phyloP scores from a whole-genome alignment of 805 yeast species.

The Candida gorgasii region DNA sequence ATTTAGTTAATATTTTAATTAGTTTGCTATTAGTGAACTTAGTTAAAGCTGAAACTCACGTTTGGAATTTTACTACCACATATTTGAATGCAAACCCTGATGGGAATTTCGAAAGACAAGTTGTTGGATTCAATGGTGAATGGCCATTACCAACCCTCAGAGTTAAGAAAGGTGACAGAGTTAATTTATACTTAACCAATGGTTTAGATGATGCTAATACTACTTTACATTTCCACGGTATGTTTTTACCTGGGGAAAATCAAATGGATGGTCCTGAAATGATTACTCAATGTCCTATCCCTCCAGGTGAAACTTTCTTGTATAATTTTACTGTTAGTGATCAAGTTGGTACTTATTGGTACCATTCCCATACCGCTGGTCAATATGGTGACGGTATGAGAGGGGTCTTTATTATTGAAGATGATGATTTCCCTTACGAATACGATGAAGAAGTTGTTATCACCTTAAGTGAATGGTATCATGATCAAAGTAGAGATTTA shows the following conservation, averaged over 20 bases:
- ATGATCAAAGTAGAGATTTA: constrained; percentile 49
- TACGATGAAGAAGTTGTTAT: constrained; percentile 64
- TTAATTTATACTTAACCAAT: constrained; percentile 72
- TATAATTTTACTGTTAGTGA: constrained; percentile 86
- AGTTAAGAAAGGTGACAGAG: constrained; percentile 77
- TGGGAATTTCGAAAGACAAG: constrained; percentile 53
- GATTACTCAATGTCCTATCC: constrained; percentile 89
- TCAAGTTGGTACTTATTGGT: constrained; percentile 94
- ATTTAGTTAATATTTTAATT: constrained; percentile 5
- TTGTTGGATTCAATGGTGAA: constrained; percentile 66
- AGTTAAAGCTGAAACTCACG: constrained; percentile 47
- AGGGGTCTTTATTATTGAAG: constrained; percentile 75
- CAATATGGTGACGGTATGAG: constrained; percentile 95
- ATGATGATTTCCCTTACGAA: constrained; percentile 53
- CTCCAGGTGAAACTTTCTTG: constrained; percentile 69
- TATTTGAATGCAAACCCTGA: constrained; percentile 73
- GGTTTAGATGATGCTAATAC: constrained; percentile 70
- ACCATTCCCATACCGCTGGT: constrained; percentile 89
- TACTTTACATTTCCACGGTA: constrained; percentile 89
- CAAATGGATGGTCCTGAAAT: constrained; percentile 91
- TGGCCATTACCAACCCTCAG: constrained; percentile 90
- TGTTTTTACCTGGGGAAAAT: constrained; percentile 73
- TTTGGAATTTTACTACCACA: constrained; percentile 63
- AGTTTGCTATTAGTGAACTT: constrained; percentile 11
- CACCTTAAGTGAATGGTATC: constrained; percentile 66